phyloP scores from a whole-genome alignment of 2,329 filamentous ascomycete species.

The Penicillium sp. region DNA sequence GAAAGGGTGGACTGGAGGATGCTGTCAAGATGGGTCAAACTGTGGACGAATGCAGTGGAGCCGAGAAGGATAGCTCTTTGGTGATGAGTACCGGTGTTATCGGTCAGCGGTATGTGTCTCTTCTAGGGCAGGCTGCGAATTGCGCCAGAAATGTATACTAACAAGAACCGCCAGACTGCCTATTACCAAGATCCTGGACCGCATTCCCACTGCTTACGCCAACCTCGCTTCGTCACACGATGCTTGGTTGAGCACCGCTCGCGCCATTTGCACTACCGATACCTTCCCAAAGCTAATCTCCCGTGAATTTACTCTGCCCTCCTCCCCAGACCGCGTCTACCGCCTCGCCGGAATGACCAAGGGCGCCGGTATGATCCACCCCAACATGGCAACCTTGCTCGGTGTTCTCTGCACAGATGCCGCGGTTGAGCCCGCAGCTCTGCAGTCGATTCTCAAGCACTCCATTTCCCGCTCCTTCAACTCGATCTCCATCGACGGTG shows the following conservation, averaged over 20 bases:
- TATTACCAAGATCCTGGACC: constrained; percentile 82
- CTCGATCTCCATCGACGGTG: constrained; percentile 93
- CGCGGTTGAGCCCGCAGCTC: constrained; percentile 67
- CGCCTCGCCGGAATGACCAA: constrained; percentile 93
- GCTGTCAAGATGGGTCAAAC: constrained; percentile 78
- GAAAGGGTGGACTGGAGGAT: constrained; percentile 84
- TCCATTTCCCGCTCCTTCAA: constrained; percentile 89
- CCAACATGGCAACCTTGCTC: constrained; percentile 96
- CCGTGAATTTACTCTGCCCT: constrained; percentile 78
- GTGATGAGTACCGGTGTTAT: constrained; percentile 99
- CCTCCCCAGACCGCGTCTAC: constrained; percentile 73
- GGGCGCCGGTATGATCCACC: constrained; percentile 98
- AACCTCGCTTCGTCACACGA: constrained; percentile 73
- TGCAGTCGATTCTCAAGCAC: constrained; percentile 69
- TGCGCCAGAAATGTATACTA: neutral
- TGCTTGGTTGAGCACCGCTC: constrained; percentile 82
- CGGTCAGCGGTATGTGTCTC: constrained; percentile 71
- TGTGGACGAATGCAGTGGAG: constrained; percentile 67
- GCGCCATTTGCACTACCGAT: constrained; percentile 96
- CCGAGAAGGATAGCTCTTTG: constrained; percentile 63
- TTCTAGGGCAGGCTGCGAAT: neutral
- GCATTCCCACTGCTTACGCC: constrained; percentile 74
- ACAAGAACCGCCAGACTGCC: constrained; percentile 61
- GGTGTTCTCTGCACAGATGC: constrained; percentile 91
- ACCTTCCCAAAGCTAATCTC: constrained; percentile 97